Base-by-base conservation (phyloP, 192 early-diverging fungal genomes). In the Coemansia sp. region DNA sequence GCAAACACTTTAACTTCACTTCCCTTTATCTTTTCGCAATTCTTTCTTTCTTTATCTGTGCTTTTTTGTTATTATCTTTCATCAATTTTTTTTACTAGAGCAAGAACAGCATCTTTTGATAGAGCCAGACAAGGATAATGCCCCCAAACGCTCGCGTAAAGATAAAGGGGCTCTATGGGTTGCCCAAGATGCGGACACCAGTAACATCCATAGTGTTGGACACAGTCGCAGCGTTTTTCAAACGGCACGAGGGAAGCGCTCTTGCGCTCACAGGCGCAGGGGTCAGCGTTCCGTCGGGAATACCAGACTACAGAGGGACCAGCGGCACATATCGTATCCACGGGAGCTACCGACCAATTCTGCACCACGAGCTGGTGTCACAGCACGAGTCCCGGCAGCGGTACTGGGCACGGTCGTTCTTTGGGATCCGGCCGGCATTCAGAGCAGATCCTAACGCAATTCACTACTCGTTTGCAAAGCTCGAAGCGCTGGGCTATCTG, bases 331-430 rank as follows among this genome's bases (percentile, higher is more conserved):
- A 92, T 63, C 78, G 85, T 7, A 80, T 87, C 43, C 87, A 92
- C 70, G 84, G 86, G 45, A 86, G 87, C 45, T 94, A 94, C 72
- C 84, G 84, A 52, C 95, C 95, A n/a, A 91, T 95, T 61, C 87
- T 87, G 60, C 94, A 89, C 72, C 90, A 92, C 61, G 86, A 88
- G 57, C 84, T 94, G 62, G 68, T 88, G 9, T 49, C 72, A 25
- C 69, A 69, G 21, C 87, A 91, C 67, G 31, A 63, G 2, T 86
- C 80, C 33, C 75, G 93, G 5, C 92, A 92, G 64, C 85, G 95
- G 3, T 97, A 97, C 81, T 97, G 95, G 95, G 90, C 92, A 12
- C 86, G 95, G 7, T 90, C 89, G 13, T 94, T 88, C 74, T 79
- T 95, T 9, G 95, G 95, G 0, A 95, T 87, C 75, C 85, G 86